Conservation (phyloP, 371 early-diverging fungal genomes). For the Actinomortierella wolfii region DNA sequence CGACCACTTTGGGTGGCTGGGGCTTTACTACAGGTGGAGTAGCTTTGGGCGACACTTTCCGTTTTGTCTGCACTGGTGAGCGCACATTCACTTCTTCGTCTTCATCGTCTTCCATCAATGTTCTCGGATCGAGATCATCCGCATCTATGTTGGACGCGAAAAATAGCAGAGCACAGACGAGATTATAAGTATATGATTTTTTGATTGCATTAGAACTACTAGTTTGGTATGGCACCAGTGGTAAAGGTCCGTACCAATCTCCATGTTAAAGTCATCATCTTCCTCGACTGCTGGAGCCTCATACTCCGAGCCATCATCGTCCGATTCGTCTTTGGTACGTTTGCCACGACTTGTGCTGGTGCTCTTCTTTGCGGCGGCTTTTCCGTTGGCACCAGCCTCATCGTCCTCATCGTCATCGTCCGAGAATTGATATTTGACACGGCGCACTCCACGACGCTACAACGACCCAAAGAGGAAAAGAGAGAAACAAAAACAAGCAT, state of each 20-base stretch:
- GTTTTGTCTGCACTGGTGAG: too few relatives aligned
- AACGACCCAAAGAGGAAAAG: not conserved
- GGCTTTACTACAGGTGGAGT: too few relatives aligned
- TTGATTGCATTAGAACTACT: too few relatives aligned
- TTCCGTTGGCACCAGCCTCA: not conserved
- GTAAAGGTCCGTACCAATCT: slow-evolving; percentile 33
- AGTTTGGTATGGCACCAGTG: too few relatives aligned
- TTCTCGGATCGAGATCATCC: too few relatives aligned
- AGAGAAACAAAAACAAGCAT: not conserved
- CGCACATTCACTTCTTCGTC: too few relatives aligned
- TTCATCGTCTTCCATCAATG: too few relatives aligned
- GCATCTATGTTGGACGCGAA: too few relatives aligned
- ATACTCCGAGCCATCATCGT: slow-evolving; percentile 49
- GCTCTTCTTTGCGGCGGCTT: slow-evolving; percentile 9
- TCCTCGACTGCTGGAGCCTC: slow-evolving; percentile 28
- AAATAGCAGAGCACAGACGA: too few relatives aligned
- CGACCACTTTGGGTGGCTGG: too few relatives aligned
- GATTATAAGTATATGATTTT: too few relatives aligned
- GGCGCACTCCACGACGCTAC: slow-evolving; percentile 36
- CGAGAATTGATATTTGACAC: slow-evolving; percentile 39
- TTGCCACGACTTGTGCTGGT: slow-evolving; percentile 26
- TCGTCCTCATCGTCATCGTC: slow-evolving; percentile 48
- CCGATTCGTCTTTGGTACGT: slow-evolving; percentile 33
- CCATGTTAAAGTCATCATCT: slow-evolving; percentile 45
- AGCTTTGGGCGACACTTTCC: too few relatives aligned